Evolutionary conservation across 1,284 basidiomycete species (phyloP).

Genomic region (Prillingera fragicola): DNA sequence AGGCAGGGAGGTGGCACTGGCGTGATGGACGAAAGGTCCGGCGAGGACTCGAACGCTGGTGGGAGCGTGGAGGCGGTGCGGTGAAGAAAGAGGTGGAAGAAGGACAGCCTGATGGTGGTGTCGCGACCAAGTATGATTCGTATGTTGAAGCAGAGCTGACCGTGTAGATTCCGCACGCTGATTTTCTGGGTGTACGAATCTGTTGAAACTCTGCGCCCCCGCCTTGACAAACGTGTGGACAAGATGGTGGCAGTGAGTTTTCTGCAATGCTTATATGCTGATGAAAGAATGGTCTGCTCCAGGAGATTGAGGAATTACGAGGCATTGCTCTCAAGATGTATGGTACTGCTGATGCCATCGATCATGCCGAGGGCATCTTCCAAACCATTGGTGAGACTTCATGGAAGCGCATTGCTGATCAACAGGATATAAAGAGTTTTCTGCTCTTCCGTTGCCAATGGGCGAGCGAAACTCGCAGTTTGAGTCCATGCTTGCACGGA

Average conservation of each 20-base stretch:
- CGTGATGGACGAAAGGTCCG: conserved; percentile 84
- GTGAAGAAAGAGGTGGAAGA: conserved; percentile 54
- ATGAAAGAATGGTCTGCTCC: conserved; percentile 66
- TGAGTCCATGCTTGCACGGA: conserved; percentile 60
- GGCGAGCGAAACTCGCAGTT: too few relatives aligned
- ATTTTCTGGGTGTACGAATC: conserved; percentile 90
- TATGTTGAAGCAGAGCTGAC: too few relatives aligned
- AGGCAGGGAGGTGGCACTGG: conserved; percentile 91
- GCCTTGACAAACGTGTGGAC: conserved; percentile 76
- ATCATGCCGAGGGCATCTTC: conserved; percentile 65
- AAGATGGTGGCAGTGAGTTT: conserved; percentile 78
- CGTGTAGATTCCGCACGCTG: conserved; percentile 72
- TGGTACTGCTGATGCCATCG: conserved; percentile 28
- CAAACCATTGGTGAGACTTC: conserved; percentile 75
- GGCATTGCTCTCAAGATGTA: conserved; percentile 43
- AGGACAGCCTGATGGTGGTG: conserved; percentile 45
- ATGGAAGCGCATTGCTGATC: conserved; percentile 1
- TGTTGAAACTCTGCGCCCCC: conserved; percentile 57
- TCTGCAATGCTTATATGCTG: too few relatives aligned
- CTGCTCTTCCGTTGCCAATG: conserved; percentile 42
- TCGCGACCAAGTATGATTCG: conserved; percentile 47
- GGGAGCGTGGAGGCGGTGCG: conserved; percentile 61
- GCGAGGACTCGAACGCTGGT: conserved; percentile 72
- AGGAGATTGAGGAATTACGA: conserved; percentile 65
- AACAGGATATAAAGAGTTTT: conserved; percentile 88